These are phyloP conservation scores for Cryptococcus wingfieldii DNA, from an alignment of 1,284 basidiomycete genomes.

Conservation along the genomic window DNA sequence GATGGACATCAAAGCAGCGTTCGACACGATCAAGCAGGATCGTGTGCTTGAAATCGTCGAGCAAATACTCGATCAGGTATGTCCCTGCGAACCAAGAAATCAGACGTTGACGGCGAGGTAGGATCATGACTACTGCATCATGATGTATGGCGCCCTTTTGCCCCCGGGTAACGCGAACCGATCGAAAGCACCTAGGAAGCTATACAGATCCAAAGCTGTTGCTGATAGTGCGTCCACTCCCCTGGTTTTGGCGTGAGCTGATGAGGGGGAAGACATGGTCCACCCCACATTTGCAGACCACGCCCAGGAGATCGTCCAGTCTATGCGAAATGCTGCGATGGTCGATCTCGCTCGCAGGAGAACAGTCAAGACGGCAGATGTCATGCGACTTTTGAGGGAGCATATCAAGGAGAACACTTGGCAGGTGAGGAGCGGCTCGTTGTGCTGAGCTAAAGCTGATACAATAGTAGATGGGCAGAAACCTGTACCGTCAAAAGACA, in stretches of 20 bases:
- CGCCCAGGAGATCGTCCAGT: slow-evolving; percentile 57
- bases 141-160: slow-evolving; percentile 36
- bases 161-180: slow-evolving; percentile 38
- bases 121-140: slow-evolving; percentile 36
- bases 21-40: slow-evolving; percentile 91
- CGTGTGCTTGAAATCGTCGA: slow-evolving; percentile 75
- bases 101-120: slow-evolving; percentile 4
- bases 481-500: slow-evolving; percentile 61
- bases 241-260: background rate
- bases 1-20: slow-evolving; percentile 90
- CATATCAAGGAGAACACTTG: slow-evolving; percentile 91
- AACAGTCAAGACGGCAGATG: slow-evolving; percentile 52
- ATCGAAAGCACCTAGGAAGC: slow-evolving; percentile 24
- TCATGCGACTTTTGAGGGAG: slow-evolving; percentile 72
- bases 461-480: slow-evolving; percentile 26
- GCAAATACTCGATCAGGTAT: slow-evolving; percentile 67
- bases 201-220: slow-evolving; percentile 36
- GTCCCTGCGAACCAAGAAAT: background rate
- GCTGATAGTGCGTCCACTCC: slow-evolving; percentile 18
- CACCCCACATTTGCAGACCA: slow-evolving; percentile 22
- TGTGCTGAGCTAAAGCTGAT: background rate
- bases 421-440: slow-evolving; percentile 55
- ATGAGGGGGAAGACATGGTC: slow-evolving; percentile 16
- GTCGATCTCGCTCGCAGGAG: slow-evolving; percentile 67
- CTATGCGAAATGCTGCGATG: slow-evolving; percentile 74